Evolutionary conservation across 805 yeast species (phyloP), one percentile per base, ranked within the genome.

Genomic region (Myxozyma sirexii): DNA sequence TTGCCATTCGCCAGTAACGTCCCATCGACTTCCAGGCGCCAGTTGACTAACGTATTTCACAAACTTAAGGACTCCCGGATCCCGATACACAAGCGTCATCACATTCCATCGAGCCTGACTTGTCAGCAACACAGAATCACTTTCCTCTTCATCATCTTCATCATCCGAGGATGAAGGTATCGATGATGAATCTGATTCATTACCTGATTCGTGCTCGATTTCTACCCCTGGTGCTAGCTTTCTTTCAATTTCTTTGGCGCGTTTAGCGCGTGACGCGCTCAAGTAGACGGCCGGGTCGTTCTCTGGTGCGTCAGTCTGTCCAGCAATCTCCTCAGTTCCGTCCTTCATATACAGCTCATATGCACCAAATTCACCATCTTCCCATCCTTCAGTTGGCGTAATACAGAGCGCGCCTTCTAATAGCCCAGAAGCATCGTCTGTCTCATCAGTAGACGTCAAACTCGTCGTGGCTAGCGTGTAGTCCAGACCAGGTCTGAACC

Each of bases 401-500:
- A 94, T 72, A 56, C 85, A 83, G 57, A 93, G 74, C 0, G 96
- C 88, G 2, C 91, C 94, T 69, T 93, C 98, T 19, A 93, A 72
- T 0, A 83, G 71, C 1, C 60, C 69, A 26, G 67, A 76, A 57
- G 68, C 67, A 67, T 61, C 80, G 3, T 63, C 56, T 21, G 41
- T 47, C 26, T 65, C 68, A 41, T 55, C 47, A 19, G 59, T 56
- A 54, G 23, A 76, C 76, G 51, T 75, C 54, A 39, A 41, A 13
- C 59, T 46, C 1, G 83, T 76, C 0, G 98, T 89, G 0, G 99
- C 99, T 46, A 94, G 76, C 2, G 93, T 92, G 74, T 89, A 94
- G 72, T 94, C 99, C 29, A 83, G 85, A 2, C 98, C 99, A 0
- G 97, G 99, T 68, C 99, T 83, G 76, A 94, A 94, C 64, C 97